Evolutionary conservation across 805 yeast genomes (phyloP).

Genomic region (Jamesozyma piceae): DNA sequence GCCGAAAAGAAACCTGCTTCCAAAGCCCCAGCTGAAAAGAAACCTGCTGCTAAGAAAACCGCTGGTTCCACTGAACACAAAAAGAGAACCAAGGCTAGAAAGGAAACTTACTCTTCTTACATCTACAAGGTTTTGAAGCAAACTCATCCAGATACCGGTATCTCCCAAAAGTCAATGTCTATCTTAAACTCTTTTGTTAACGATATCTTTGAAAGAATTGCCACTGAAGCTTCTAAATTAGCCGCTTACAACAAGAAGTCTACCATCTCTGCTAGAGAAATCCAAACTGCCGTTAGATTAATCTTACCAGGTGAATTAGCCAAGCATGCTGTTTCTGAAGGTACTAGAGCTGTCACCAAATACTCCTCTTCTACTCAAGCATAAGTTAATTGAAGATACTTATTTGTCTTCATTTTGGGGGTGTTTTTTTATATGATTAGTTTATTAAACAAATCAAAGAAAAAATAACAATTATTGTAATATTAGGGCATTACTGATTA

Average conservation of each 20-base stretch:
- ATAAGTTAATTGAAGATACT: not conserved
- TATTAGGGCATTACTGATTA: slow-evolving; percentile 1
- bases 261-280: slow-evolving; percentile 95
- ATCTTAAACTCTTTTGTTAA: slow-evolving; percentile 97
- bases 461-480: not conserved
- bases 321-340: slow-evolving; percentile 97
- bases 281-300: slow-evolving; percentile 96
- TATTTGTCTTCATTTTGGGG: too few species aligned
- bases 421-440: too few species aligned
- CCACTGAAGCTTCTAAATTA: slow-evolving; percentile 93
- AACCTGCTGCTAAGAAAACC: slow-evolving; percentile 81
- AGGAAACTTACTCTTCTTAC: slow-evolving; percentile 96
- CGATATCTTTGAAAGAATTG: slow-evolving; percentile 97
- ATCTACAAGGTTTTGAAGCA: slow-evolving; percentile 97
- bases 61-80: slow-evolving; percentile 71
- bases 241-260: slow-evolving; percentile 99
- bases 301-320: slow-evolving; percentile 98
- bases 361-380: slow-evolving; percentile 62
- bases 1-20: slow-evolving; percentile 44
- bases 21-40: slow-evolving; percentile 26
- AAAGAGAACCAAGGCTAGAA: slow-evolving; percentile 92
- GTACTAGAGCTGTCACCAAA: slow-evolving; percentile 96
- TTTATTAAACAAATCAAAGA: too few species aligned
- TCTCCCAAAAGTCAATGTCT: slow-evolving; percentile 97
- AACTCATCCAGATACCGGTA: slow-evolving; percentile 99